Conservation (phyloP, 2,329 filamentous ascomycete genomes). For the Venturia asperata region DNA sequence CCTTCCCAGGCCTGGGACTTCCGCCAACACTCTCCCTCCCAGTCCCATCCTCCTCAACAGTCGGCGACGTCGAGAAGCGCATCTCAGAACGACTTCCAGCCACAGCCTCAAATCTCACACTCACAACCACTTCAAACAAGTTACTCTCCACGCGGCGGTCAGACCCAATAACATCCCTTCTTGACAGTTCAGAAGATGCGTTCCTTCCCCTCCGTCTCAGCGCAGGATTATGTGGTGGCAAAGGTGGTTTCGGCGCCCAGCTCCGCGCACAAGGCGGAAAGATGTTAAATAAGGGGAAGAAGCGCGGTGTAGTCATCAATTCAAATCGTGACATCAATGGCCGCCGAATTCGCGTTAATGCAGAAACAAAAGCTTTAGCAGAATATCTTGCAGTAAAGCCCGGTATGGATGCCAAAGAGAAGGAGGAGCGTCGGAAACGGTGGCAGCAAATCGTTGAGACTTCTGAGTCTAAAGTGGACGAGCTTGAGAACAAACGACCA, state of each 20-base stretch:
- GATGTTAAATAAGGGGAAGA: conserved; percentile 94
- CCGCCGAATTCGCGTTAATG: conserved; percentile 79
- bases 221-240: conserved; percentile 77
- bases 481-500: conserved; percentile 59
- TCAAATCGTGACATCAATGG: conserved; percentile 93
- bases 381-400: conserved; percentile 94
- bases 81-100: conserved; percentile 51
- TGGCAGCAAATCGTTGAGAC: conserved; percentile 86
- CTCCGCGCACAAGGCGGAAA: conserved; percentile 78
- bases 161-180: conserved; percentile 53
- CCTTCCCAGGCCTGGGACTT: conserved; percentile 73
- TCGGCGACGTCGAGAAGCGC: conserved; percentile 62
- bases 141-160: conserved; percentile 50
- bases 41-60: conserved; percentile 55
- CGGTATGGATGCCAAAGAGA: conserved; percentile 92
- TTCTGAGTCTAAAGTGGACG: conserved; percentile 75
- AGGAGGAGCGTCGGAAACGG: conserved; percentile 72
- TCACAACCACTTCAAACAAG: conserved; percentile 76
- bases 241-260: conserved; percentile 96
- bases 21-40: conserved; percentile 78
- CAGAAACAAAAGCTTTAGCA: conserved; percentile 88
- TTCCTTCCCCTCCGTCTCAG: conserved; percentile 79
- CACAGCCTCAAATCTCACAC: conserved; percentile 52
- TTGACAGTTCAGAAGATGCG: conserved; percentile 51
- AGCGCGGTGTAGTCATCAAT: conserved; percentile 75